These are phyloP conservation scores for Fusarium sarcochroum DNA, from an alignment of 2,329 filamentous ascomycete genomes.

Conservation along the genomic window DNA sequence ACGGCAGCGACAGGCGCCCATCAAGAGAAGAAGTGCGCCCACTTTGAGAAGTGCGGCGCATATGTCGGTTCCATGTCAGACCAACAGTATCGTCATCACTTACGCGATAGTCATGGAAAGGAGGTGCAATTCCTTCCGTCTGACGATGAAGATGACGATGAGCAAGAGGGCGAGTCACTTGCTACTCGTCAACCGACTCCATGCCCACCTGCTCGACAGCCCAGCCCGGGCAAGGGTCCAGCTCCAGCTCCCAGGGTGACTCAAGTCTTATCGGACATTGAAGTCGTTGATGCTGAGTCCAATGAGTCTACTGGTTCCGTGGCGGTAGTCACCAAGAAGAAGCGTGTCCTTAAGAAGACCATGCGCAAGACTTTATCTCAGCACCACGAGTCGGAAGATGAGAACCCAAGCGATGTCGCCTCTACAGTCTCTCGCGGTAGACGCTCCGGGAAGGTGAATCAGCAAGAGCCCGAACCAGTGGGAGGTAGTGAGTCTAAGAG, in stretches of 20 bases:
- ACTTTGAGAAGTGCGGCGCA: conserved; percentile 33
- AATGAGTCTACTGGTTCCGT: neutral
- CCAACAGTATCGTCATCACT: conserved; percentile 18
- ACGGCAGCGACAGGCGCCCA: neutral
- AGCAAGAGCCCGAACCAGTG: neutral
- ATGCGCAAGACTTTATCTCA: neutral
- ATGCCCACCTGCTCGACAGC: neutral
- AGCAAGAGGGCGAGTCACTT: neutral
- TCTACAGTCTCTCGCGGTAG: conserved; percentile 11
- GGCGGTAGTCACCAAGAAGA: neutral
- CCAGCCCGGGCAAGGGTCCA: neutral
- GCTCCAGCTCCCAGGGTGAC: neutral
- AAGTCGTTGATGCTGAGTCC: neutral
- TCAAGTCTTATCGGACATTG: neutral
- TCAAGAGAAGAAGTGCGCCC: conserved; percentile 16
- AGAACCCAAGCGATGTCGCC: conserved; percentile 7
- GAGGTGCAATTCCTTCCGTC: conserved; percentile 7
- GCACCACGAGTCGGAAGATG: neutral
- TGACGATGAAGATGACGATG: conserved; percentile 1
- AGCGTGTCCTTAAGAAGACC: neutral
- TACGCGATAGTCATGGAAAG: conserved; percentile 7
- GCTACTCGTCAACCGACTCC: neutral
- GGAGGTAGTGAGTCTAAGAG: conserved; percentile 18
- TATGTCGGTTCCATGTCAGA: conserved; percentile 19
- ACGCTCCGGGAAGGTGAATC: neutral